Base-by-base conservation (phyloP, 179 eudicot species). In the Spinacia oleracea region DNA sequence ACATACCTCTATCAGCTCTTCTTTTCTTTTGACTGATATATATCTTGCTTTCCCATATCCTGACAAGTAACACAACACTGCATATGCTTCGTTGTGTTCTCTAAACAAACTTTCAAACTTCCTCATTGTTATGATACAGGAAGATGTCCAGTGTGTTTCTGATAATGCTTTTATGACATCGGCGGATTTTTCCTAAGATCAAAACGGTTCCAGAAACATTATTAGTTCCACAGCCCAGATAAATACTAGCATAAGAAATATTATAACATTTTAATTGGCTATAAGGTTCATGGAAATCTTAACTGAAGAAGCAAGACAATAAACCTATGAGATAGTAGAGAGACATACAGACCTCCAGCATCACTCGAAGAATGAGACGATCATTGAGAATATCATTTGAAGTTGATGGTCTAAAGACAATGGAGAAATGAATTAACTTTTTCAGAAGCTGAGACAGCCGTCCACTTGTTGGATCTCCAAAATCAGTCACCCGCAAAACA, bases 131-230 rank as follows among this genome's bases (percentile, higher is more conserved):
- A 93, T 78, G 67, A 96, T 87, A 77, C 96, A 91, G 21, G 95
- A 83, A 80, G 91, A 78, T 67, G 91, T 93, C 98, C 98, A 93
- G 59, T 91, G 87, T 76, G 81, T 89, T 76, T 91, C 92, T 9
- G 90, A 83, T 55, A 93, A 83, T 34, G 70, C 58, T 64, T 84
- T 80, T 73, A 91, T 78, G 70, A 85, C 88, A 78, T 88, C 81
- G 65, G 78, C 81, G 76, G 90, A 85, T 84, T 89, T 87, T 64
- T 84, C 91, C 97, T 92, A 74, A 43, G 68, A 62, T 79, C 6
- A 21, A 63, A 70, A 72, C 63, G 65, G 77, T 55, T 6, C 10
- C 43, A 14, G 20, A 40, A 63, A 45, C 60, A 59, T 23, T 32
- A 51, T n/a, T 50, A 40, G 35, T 48, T 74, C 27, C 60, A 58